phyloP scores from a whole-genome alignment of 306 rosid genomes.

The Astragalus glycyphyllos region DNA sequence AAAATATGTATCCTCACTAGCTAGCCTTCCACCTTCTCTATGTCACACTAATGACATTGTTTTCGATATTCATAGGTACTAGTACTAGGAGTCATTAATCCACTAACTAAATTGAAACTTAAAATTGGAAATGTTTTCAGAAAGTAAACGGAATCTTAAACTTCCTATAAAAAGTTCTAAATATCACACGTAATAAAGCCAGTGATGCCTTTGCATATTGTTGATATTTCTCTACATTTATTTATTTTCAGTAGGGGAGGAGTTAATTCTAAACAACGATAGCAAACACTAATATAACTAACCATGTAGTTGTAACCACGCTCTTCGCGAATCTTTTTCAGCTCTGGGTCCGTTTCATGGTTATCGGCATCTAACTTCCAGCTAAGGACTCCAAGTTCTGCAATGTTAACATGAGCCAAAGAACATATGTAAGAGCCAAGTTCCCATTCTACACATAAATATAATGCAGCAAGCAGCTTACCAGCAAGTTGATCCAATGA shows the following conservation, averaged over 20 bases:
- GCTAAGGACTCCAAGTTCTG: conserved; percentile 99
- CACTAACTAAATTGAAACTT: no score
- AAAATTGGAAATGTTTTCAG: no score
- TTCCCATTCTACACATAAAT: conserved; percentile 18
- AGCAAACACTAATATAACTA: conserved; percentile 36
- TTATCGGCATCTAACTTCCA: conserved; percentile 90
- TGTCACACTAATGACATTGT: no score
- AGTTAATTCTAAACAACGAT: background rate
- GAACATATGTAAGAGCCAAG: background rate
- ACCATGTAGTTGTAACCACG: conserved; percentile 95
- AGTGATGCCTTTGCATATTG: background rate
- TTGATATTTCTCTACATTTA: conserved; percentile 3
- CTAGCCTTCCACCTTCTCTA: no score
- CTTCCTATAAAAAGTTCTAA: background rate
- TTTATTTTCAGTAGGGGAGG: background rate
- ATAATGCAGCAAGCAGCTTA: conserved; percentile 44
- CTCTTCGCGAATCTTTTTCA: conserved; percentile 88
- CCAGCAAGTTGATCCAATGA: conserved; percentile 83
- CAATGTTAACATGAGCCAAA: conserved; percentile 38
- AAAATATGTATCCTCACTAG: no score
- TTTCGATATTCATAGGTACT: no score
- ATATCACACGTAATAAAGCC: conserved; percentile 1
- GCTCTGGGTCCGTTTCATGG: conserved; percentile 80
- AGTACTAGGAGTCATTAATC: no score
- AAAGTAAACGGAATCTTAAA: no score